Evolutionary conservation across 2,329 filamentous ascomycete species (phyloP).

Genomic region (Aspergillus bombycis): DNA sequence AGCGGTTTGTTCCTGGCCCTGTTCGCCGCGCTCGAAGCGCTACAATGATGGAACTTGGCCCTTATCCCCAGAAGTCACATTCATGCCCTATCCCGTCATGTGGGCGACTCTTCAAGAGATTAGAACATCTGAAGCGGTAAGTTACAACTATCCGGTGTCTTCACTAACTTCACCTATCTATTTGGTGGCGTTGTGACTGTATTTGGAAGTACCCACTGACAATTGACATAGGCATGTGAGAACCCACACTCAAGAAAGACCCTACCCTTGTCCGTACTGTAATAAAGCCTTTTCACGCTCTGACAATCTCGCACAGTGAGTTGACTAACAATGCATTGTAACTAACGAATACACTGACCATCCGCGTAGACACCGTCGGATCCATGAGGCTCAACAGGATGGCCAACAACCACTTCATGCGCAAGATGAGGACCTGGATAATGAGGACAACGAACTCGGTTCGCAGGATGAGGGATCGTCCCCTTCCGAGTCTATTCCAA

Average conservation of each 20-base stretch:
- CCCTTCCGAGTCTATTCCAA: conserved; percentile 41
- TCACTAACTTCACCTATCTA: background rate
- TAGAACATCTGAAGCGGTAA: conserved; percentile 99
- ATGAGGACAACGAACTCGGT: conserved; percentile 82
- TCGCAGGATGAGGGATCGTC: conserved; percentile 79
- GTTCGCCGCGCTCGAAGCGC: conserved; percentile 90
- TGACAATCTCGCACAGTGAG: conserved; percentile 97
- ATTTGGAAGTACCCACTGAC: conserved; percentile 57
- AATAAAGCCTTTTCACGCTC: conserved; percentile 98
- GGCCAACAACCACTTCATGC: conserved; percentile 47
- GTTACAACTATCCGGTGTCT: conserved; percentile 39
- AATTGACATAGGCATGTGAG: conserved; percentile 80
- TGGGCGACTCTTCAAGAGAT: conserved; percentile 94
- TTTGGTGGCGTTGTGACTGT: conserved; percentile 35
- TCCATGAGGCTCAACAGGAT: conserved; percentile 75
- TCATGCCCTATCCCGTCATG: conserved; percentile 99
- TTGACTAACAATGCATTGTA: conserved; percentile 18
- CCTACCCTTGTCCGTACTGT: conserved; percentile 96
- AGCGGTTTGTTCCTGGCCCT: conserved; percentile 63
- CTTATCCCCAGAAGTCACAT: conserved; percentile 96
- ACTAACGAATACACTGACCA: conserved; percentile 37
- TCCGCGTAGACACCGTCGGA: conserved; percentile 65
- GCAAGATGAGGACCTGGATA: conserved; percentile 82
- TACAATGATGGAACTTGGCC: conserved; percentile 93
- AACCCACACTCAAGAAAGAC: conserved; percentile 98